A percentile compares a stretch with the other conserved stretches of the same genome.
phyloP scores from a whole-genome alignment of 2,329 filamentous ascomycete species.

The Catunica adiposa region DNA sequence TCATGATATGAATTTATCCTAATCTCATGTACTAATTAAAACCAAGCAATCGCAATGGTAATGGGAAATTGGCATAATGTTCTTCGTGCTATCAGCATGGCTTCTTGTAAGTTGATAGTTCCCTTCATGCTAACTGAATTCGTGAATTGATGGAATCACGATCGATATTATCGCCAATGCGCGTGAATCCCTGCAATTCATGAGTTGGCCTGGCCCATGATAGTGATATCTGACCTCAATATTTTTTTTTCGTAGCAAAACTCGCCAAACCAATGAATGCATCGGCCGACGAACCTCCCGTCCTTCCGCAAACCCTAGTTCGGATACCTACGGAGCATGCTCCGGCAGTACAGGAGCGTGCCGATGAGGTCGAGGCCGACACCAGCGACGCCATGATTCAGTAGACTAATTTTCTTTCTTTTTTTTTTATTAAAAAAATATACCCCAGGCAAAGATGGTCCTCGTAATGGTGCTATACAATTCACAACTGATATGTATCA shows the following conservation, averaged over 20 bases:
- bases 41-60: constrained; percentile 61
- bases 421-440: neutral
- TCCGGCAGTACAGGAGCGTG: constrained; percentile 43
- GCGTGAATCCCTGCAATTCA: neutral
- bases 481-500: neutral
- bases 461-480: too few relatives aligned
- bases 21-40: neutral
- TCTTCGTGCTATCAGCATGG: constrained; percentile 70
- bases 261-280: constrained; percentile 5
- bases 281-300: constrained; percentile 3
- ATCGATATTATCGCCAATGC: neutral
- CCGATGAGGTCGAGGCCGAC: constrained; percentile 32
- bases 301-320: constrained; percentile 63
- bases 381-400: constrained; percentile 16
- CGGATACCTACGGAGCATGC: constrained; percentile 71
- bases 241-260: constrained; percentile 4
- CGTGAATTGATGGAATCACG: neutral
- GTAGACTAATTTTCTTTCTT: neutral
- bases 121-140: neutral
- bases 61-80: constrained; percentile 81
- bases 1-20: neutral
- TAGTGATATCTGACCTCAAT: neutral
- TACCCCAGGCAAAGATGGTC: too few relatives aligned
- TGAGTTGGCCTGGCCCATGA: too few relatives aligned
- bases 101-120: constrained; percentile 48